Base-by-base conservation (phyloP, 192 early-diverging fungal species). In the Tieghemiomyces parasiticus region DNA sequence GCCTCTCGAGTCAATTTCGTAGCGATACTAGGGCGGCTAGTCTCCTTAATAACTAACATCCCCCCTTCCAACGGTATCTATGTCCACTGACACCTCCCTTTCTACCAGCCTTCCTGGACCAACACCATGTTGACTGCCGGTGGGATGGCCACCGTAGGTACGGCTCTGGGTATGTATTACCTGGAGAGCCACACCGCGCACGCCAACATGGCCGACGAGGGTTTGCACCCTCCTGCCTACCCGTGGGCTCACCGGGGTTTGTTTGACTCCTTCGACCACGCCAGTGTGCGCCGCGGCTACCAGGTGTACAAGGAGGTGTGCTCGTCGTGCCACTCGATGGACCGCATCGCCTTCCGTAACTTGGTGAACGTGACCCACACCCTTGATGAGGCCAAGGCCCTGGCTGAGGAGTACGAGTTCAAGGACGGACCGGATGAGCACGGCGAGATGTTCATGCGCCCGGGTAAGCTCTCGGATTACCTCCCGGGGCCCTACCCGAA, bases 271-370 rank as follows among this genome's bases (percentile, higher is more conserved):
- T 98, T 85, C 75, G 95, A 98, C 70, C 93, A 95, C 61, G 86
- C 89, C 71, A 91, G 92, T 67, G 88, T 98, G 48, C 92, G 95
- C 60, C 92, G 93, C 74, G 95, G 95, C 63, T 98, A 91, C 81
- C 93, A 93, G 71, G 95, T 98, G 14, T 98, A 95, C 83, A 90
- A 87, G 77, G 95, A 98, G 67, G 89, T 98, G 61, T 98, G 95
- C 71, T 79, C 93, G 45, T 87, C 92, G 31, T 98, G 95, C 76
- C 95, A 98, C 78, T 93, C 93, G 25, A 80, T 98, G 63, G 86
- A 95, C 42, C 85, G 84, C 50, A 83, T 98, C 60, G 79, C 90
- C 66, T 98, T 84, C 86, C 88, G 93, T 66, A 95, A 94, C 78
- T 75, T 98, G 58, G 83, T 98, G n/a, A 89, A 81, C 46, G 93